A percentile compares a stretch with the other conserved stretches of the same genome.
Evolutionary conservation across 257 asterid species (phyloP).

Genomic region (Linderniella brevidens): DNA sequence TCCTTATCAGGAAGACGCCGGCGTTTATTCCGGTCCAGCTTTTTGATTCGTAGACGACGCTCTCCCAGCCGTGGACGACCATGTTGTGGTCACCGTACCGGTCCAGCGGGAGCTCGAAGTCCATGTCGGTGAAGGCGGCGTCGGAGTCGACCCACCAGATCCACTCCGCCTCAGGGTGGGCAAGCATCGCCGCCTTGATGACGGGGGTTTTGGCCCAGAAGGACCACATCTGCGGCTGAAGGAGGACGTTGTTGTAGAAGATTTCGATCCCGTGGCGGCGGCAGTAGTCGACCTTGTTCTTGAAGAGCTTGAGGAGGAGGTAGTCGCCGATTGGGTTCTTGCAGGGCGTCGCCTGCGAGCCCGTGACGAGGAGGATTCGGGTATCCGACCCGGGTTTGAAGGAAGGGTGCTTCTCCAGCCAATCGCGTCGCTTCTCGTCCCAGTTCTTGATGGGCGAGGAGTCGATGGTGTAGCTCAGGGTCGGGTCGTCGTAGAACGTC

Average conservation of each 20-base stretch:
- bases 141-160: slow-evolving; percentile 99
- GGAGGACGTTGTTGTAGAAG: slow-evolving; percentile 63
- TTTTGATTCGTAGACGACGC: slow-evolving; percentile 25
- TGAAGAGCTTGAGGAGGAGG: slow-evolving; percentile 56
- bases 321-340: slow-evolving; percentile 79
- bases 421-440: slow-evolving; percentile 56
- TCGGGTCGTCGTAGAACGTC: slow-evolving; percentile 76
- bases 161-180: slow-evolving; percentile 98
- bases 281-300: slow-evolving; percentile 91
- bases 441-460: slow-evolving; percentile 40
- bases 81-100: slow-evolving; percentile 47
- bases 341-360: slow-evolving; percentile 75
- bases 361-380: slow-evolving; percentile 67
- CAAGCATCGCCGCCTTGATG: slow-evolving; percentile 80
- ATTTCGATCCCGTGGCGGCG: slow-evolving; percentile 74
- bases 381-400: slow-evolving; percentile 30
- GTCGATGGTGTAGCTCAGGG: slow-evolving; percentile 43
- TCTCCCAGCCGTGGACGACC: slow-evolving; percentile 83
- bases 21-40: slow-evolving; percentile 97
- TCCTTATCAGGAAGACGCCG: slow-evolving; percentile 81
- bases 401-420: slow-evolving; percentile 70
- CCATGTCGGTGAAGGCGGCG: slow-evolving; percentile 98
- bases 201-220: slow-evolving; percentile 90
- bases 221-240: slow-evolving; percentile 75
- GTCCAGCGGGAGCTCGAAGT: slow-evolving; percentile 50